phyloP scores from a whole-genome alignment of 2,329 filamentous ascomycete species.

The Drechslera avenae region DNA sequence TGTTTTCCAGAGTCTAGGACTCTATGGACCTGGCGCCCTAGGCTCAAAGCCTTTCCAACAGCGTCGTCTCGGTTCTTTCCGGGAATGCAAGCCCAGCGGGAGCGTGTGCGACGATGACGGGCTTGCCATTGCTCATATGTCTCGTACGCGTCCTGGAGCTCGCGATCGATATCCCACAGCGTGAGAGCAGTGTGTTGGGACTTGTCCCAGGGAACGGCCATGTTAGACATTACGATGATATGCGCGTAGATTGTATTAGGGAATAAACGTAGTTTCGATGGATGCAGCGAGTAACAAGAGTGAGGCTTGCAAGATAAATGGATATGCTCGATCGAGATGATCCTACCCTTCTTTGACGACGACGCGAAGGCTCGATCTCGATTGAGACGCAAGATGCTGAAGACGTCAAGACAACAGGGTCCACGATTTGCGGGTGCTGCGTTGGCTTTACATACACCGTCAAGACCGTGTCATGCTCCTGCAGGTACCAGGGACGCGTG shows the following conservation, averaged over 20 bases:
- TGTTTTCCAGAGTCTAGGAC: conserved; percentile 36
- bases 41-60: conserved; percentile 31
- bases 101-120: conserved; percentile 25
- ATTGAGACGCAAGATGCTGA: conserved; percentile 16
- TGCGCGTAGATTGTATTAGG: not conserved
- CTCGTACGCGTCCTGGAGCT: conserved; percentile 42
- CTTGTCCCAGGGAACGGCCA: conserved; percentile 33
- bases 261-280: conserved; percentile 1
- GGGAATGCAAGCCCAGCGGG: conserved; percentile 35
- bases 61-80: conserved; percentile 33
- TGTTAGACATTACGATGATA: conserved; percentile 18
- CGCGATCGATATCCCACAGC: conserved; percentile 46
- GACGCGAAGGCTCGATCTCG: conserved; percentile 11
- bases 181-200: conserved; percentile 38
- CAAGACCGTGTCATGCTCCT: conserved; percentile 19
- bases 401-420: conserved; percentile 14
- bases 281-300: conserved; percentile 3
- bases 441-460: conserved; percentile 21
- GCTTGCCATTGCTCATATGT: conserved; percentile 41
- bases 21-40: conserved; percentile 35
- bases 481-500: conserved; percentile 21
- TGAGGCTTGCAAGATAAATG: conserved; percentile 9
- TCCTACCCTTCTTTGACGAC: conserved; percentile 7
- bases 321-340: conserved; percentile 13
- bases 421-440: conserved; percentile 20